Base-by-base conservation (phyloP, 495 filamentous ascomycete species). In the Trichoderma erinaceum region DNA sequence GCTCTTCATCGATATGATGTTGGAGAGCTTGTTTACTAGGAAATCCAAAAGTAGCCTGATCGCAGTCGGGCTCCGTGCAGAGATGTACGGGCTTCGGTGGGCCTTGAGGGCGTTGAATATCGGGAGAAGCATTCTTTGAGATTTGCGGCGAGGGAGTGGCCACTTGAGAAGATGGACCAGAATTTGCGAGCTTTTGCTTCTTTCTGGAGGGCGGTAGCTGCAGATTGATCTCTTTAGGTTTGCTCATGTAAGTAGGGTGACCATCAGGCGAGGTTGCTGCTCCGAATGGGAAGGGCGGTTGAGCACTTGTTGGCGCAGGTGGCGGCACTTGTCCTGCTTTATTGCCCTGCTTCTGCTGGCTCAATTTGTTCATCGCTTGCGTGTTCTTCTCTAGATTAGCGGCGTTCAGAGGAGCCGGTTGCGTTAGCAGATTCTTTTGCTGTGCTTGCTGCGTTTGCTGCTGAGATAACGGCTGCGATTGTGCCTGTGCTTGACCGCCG, bases 221-320 rank as follows among this genome's bases (percentile, higher is more conserved):
- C 35, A 88, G 78, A 58, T 83, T 83, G 5, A 79, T 77, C 46
- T 80, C 76, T 7, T 82, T 85, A 18, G 77, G 72, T 50, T 81
- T 78, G 48, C 73, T 74, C 48, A 79, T 74, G 68, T 88, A 88
- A 0, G 76, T 77, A 6, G 92, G 90, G 27, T 88, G 82, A 6
- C 90, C 90, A 61, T 89, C 82, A 21, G 91, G 92, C 41, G 92
- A 91, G 50, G 89, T 85, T 10, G 84, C 83, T 25, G 84, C 83
- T 25, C 87, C 88, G 69, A 93, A 84, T 56, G 83, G 83, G 73
- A 90, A 91, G 0, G 88, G 86, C 46, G 87, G 82, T 52, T 89
- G 84, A 0, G 86, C 75, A 0, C 86, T 81, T 0, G 85, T 90
- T n/a, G 89, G 88, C 6, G 89, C 86, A 65, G 87, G 81, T 0